These are phyloP conservation scores for Podaxis pistillaris DNA, from an alignment of 768 basidiomycete species.

Conservation along the genomic window DNA sequence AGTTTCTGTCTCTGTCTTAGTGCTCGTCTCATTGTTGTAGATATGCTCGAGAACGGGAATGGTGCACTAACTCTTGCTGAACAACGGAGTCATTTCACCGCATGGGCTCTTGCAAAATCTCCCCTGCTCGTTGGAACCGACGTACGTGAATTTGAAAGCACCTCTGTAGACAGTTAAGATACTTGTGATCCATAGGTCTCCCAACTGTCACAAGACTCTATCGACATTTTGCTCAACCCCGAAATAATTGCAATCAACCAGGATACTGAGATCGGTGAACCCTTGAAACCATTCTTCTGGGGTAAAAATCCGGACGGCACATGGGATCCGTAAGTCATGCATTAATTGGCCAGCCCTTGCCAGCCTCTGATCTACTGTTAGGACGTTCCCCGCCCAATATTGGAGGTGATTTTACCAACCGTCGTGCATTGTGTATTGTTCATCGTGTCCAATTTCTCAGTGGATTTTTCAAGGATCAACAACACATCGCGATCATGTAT, in stretches of 20 bases:
- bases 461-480: conserved; percentile 24
- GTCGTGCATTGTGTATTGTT: neutral
- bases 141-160: conserved; percentile 24
- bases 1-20: neutral
- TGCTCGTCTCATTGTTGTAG: conserved; percentile 4
- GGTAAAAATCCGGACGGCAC: conserved; percentile 47
- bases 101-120: conserved; percentile 55
- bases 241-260: conserved; percentile 60
- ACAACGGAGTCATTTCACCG: conserved; percentile 52
- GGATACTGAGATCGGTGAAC: conserved; percentile 46
- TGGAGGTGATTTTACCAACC: conserved; percentile 36
- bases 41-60: conserved; percentile 42
- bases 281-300: conserved; percentile 55
- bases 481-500: conserved; percentile 29
- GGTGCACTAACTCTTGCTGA: conserved; percentile 48
- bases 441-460: conserved; percentile 7
- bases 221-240: conserved; percentile 45
- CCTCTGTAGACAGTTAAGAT: neutral
- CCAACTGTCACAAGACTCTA: conserved; percentile 30
- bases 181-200: conserved; percentile 14
- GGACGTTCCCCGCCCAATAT: conserved; percentile 50
- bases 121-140: conserved; percentile 51
- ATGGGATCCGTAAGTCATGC: conserved; percentile 23
- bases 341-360: conserved; percentile 19
- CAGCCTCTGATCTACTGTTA: conserved; percentile 35